These are phyloP conservation scores for Tirmania nivea DNA, from an alignment of 495 filamentous ascomycete species.

Conservation along the genomic window DNA sequence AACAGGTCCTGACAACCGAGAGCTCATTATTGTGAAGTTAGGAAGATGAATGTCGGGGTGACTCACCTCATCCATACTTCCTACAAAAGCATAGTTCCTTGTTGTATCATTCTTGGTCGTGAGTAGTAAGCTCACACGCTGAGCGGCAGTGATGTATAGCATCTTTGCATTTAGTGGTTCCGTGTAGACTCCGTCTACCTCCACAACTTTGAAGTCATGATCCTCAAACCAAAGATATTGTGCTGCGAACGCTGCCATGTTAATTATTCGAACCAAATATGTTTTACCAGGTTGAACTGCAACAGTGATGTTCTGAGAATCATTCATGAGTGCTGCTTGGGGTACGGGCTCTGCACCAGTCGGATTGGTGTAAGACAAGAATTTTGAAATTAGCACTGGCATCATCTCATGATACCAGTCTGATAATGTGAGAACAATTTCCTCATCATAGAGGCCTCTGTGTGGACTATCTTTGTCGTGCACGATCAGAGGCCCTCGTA, in stretches of 20 bases:
- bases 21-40: slow-evolving; percentile 7
- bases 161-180: slow-evolving; percentile 36
- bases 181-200: slow-evolving; percentile 35
- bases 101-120: slow-evolving; percentile 41
- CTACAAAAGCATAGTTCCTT: slow-evolving; percentile 44
- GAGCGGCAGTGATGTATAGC: slow-evolving; percentile 46
- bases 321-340: slow-evolving; percentile 47
- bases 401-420: slow-evolving; percentile 51
- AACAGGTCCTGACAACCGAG: slow-evolving; percentile 35
- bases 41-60: slow-evolving; percentile 19
- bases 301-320: slow-evolving; percentile 34
- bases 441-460: slow-evolving; percentile 40
- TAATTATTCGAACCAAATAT: slow-evolving; percentile 57
- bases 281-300: slow-evolving; percentile 49
- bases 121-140: slow-evolving; percentile 46
- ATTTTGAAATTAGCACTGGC: slow-evolving; percentile 31
- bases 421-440: slow-evolving; percentile 39
- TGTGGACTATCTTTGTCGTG: slow-evolving; percentile 44
- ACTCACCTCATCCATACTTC: slow-evolving; percentile 36
- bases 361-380: slow-evolving; percentile 36
- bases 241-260: slow-evolving; percentile 48
- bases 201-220: slow-evolving; percentile 38
- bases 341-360: slow-evolving; percentile 45
- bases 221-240: slow-evolving; percentile 55
- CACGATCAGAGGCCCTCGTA: slow-evolving; percentile 48